phyloP scores from a whole-genome alignment of 192 early-diverging fungal genomes.

The Backusella tuberculispora region DNA sequence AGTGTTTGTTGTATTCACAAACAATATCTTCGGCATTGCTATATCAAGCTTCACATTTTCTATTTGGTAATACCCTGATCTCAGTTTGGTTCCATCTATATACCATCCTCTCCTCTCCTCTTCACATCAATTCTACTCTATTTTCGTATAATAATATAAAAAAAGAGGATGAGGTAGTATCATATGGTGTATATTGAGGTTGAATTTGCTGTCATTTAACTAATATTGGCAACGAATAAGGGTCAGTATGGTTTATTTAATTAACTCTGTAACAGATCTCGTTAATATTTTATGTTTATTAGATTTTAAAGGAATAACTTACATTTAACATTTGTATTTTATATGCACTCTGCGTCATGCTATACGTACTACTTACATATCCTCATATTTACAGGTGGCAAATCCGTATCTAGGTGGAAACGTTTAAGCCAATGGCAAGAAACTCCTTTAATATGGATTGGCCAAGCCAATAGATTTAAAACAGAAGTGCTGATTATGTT shows the following conservation, averaged over 20 bases:
- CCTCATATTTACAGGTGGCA: not conserved
- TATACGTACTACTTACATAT: not conserved
- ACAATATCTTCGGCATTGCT: constrained; percentile 6
- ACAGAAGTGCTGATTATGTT: not conserved
- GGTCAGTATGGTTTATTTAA: not conserved
- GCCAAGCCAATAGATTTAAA: not conserved
- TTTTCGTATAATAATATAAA: not conserved
- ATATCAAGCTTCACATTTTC: constrained; percentile 1
- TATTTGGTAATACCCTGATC: not conserved
- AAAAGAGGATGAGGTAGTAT: not conserved
- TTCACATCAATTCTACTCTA: not conserved
- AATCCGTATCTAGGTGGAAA: not conserved
- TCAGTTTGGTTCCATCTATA: not conserved
- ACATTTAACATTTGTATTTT: too few relatives aligned
- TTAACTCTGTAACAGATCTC: not conserved
- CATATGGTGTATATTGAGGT: not conserved
- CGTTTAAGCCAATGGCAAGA: not conserved
- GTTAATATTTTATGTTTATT: too few relatives aligned
- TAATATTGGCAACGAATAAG: not conserved
- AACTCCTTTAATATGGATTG: not conserved
- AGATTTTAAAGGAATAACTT: too few relatives aligned
- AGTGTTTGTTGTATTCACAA: constrained; percentile 6
- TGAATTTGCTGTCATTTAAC: not conserved
- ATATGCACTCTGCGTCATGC: too few relatives aligned
- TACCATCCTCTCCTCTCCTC: not conserved